Evolutionary conservation across 1,284 basidiomycete genomes (phyloP).

Genomic region (Ustilago sp.): DNA sequence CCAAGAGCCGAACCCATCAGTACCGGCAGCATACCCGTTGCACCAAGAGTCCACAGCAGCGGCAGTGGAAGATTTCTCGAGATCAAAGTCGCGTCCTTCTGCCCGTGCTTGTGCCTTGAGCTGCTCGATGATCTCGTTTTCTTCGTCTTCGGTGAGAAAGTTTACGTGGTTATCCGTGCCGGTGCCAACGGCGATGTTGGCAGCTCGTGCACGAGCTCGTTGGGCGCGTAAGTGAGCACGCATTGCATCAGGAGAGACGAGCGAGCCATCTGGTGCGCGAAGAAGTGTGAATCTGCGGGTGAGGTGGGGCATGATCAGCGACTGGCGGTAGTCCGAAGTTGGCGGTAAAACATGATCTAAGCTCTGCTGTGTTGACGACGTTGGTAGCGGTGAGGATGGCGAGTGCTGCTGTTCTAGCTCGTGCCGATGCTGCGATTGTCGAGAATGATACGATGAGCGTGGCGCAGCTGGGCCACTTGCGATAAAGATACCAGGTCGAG

Average conservation of each 20-base stretch:
- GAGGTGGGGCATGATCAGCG: conserved; percentile 66
- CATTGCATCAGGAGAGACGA: conserved; percentile 65
- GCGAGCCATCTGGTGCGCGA: conserved; percentile 58
- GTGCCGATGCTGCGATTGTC: conserved; percentile 7
- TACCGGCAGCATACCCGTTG: conserved; percentile 45
- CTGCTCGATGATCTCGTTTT: conserved; percentile 65
- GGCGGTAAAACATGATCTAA: conserved; percentile 51
- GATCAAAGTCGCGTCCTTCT: conserved; percentile 46
- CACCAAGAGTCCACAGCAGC: conserved; percentile 28
- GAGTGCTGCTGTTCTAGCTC: not conserved
- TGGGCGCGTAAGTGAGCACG: conserved; percentile 62
- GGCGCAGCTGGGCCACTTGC: conserved; percentile 13
- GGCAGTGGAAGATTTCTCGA: conserved; percentile 17
- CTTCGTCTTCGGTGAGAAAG: conserved; percentile 65
- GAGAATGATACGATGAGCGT: conserved; percentile 6
- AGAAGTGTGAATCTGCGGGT: conserved; percentile 62
- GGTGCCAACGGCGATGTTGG: conserved; percentile 30
- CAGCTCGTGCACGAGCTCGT: conserved; percentile 58
- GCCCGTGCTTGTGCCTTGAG: conserved; percentile 49
- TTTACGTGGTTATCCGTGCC: conserved; percentile 21
- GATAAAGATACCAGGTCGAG: conserved; percentile 42
- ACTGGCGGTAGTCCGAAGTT: conserved; percentile 55
- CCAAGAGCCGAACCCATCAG: conserved; percentile 61
- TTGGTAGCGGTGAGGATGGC: not conserved
- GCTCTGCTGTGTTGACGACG: conserved; percentile 17